Evolutionary conservation across 75 land plant genomes (phyloP), one percentile per base, ranked within the genome.

Genomic region (Azolla pinnata): DNA sequence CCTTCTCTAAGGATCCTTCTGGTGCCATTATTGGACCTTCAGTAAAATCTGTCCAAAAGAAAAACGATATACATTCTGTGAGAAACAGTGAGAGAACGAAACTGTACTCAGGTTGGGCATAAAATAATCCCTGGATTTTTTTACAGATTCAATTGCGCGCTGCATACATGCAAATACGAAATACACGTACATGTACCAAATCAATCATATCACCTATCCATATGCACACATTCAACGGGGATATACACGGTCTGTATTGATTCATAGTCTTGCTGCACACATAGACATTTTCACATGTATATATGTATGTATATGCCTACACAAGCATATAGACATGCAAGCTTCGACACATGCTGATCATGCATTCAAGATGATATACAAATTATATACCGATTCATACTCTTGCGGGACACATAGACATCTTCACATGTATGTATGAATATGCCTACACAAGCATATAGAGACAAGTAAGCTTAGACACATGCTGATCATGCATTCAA

Each of bases 1-100:
- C 74, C 44, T 57, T 54, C 29, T 71, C 67, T 4, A 71, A 10
- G 1, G 54, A 21, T 32, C 52, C 68, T 5, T 35, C 62, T 25
- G 54, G 54, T 25, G 54, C 54, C 10, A 12, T 1, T 25, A 52
- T 52, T 4, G 54, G 54, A 4, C 54, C 54, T 52, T 52, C 54
- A 52, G 24, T 29, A 52, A 24, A 52, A 52, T 52, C 54, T 52
- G 28, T 23, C n/a, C n/a, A n/a, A n/a, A n/a, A n/a, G n/a, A n/a
- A n/a, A n/a, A n/a, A n/a, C n/a, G n/a, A n/a, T n/a, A n/a, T n/a
- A n/a, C n/a, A n/a, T n/a, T n/a, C n/a, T n/a, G n/a, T n/a, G n/a
- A n/a, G n/a, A n/a, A n/a, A n/a, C n/a, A n/a, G n/a, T n/a, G n/a
- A n/a, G n/a, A n/a, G n/a, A n/a, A n/a, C n/a, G n/a, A n/a, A n/a